These are phyloP conservation scores for Chrysophaeum taylorii DNA, from an alignment of 352 stramenopile species.

Conservation along the genomic window DNA sequence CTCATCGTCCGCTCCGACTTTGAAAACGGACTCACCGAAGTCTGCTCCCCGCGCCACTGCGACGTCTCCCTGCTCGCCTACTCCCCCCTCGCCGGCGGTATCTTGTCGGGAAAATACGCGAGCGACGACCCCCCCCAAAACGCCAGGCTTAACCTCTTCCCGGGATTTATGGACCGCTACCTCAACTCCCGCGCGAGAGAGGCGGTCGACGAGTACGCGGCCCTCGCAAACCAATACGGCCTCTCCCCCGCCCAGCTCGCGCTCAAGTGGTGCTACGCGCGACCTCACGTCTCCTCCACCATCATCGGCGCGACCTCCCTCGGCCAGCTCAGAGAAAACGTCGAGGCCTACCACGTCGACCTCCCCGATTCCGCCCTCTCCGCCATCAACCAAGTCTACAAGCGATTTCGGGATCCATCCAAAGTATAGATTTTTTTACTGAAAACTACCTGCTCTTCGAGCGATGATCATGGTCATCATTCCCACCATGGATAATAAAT, in stretches of 20 bases:
- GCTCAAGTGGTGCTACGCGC: conserved; percentile 53
- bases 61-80: conserved; percentile 57
- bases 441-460: no score
- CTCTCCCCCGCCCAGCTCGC: conserved; percentile 50
- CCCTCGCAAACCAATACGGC: conserved; percentile 41
- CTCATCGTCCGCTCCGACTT: conserved; percentile 60
- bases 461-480: no score
- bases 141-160: conserved; percentile 41
- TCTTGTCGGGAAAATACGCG: conserved; percentile 61
- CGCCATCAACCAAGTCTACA: conserved; percentile 48
- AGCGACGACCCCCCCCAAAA: conserved; percentile 28
- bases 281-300: conserved; percentile 46
- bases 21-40: conserved; percentile 54
- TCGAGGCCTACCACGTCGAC: conserved; percentile 47
- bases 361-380: conserved; percentile 39
- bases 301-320: conserved; percentile 61
- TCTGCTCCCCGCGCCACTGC: conserved; percentile 46
- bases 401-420: conserved; percentile 51
- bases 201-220: conserved; percentile 45
- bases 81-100: conserved; percentile 56
- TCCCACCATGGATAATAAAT: no score
- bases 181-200: conserved; percentile 36
- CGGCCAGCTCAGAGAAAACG: conserved; percentile 53
- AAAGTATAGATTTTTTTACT: conserved; percentile 44
- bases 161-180: conserved; percentile 48